These are phyloP conservation scores for Penicillium coprophilum DNA, from an alignment of 495 filamentous ascomycete species.

Conservation along the genomic window DNA sequence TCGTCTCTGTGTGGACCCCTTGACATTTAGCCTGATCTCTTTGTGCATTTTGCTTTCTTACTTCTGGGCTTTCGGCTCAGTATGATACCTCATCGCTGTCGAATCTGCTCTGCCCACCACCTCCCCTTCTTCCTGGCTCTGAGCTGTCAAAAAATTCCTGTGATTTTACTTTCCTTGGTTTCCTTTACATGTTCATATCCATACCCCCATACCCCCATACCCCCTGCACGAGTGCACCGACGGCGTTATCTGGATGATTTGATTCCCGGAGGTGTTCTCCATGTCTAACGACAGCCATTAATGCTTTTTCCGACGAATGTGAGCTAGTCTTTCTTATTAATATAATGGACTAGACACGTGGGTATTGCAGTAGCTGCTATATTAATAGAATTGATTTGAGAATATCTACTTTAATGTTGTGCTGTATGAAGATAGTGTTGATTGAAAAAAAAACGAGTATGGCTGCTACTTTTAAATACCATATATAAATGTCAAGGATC, in stretches of 20 bases:
- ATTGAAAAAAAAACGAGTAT: neutral
- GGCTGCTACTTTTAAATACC: neutral
- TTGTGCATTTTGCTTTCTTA: constrained; percentile 20
- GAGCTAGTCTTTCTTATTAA: constrained; percentile 7
- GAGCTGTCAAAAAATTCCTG: constrained; percentile 22
- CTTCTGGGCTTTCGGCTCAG: constrained; percentile 26
- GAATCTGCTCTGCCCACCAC: constrained; percentile 5
- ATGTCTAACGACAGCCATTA: constrained; percentile 29
- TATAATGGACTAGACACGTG: constrained; percentile 8
- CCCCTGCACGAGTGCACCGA: constrained; percentile 11
- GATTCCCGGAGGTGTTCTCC: constrained; percentile 26
- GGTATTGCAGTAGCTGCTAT: neutral
- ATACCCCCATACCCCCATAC: constrained; percentile 7
- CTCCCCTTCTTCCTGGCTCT: constrained; percentile 1
- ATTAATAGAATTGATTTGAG: neutral
- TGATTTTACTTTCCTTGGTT: constrained; percentile 25
- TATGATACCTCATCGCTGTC: constrained; percentile 42
- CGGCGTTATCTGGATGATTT: constrained; percentile 19
- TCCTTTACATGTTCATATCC: constrained; percentile 17
- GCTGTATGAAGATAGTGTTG: neutral
- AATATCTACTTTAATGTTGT: neutral
- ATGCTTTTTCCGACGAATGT: constrained; percentile 22
- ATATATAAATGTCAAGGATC: neutral
- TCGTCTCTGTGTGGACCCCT: constrained; percentile 20
- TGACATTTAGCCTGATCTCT: constrained; percentile 29